Evolutionary conservation across 2,329 filamentous ascomycete species (phyloP).

Genomic region (Sporothrix brunneoviolacea): DNA sequence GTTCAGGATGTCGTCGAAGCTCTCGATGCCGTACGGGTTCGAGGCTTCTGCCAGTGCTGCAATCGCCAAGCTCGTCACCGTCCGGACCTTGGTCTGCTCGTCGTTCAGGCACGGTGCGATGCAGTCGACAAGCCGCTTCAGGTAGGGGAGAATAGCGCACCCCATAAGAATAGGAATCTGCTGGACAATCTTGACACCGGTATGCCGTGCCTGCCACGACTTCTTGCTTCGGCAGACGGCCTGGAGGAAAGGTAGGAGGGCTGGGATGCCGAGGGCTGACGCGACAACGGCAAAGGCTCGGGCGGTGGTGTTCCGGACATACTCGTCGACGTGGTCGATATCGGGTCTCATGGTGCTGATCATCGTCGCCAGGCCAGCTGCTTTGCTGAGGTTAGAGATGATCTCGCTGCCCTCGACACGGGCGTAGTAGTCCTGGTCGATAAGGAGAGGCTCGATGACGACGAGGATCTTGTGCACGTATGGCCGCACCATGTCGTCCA

Average conservation of each 20-base stretch:
- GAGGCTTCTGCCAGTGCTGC: conserved; percentile 92
- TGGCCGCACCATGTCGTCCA: conserved; percentile 90
- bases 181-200: conserved; percentile 97
- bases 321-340: conserved; percentile 97
- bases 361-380: conserved; percentile 95
- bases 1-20: conserved; percentile 95
- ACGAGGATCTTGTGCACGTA: conserved; percentile 98
- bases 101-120: conserved; percentile 95
- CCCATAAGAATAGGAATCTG: conserved; percentile 99
- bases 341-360: conserved; percentile 98
- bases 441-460: conserved; percentile 96
- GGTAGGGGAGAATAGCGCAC: conserved; percentile 87
- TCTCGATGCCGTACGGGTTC: conserved; percentile 98
- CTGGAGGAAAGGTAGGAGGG: conserved; percentile 86
- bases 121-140: conserved; percentile 93
- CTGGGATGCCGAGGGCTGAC: conserved; percentile 90
- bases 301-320: conserved; percentile 95
- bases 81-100: conserved; percentile 95
- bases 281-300: conserved; percentile 96
- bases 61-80: conserved; percentile 90
- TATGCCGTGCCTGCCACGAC: conserved; percentile 96
- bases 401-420: conserved; percentile 97
- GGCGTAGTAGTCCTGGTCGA: conserved; percentile 99
- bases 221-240: conserved; percentile 98
- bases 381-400: conserved; percentile 95